Base-by-base conservation (phyloP, 2,329 filamentous ascomycete species). In the Fusarium anguioides region DNA sequence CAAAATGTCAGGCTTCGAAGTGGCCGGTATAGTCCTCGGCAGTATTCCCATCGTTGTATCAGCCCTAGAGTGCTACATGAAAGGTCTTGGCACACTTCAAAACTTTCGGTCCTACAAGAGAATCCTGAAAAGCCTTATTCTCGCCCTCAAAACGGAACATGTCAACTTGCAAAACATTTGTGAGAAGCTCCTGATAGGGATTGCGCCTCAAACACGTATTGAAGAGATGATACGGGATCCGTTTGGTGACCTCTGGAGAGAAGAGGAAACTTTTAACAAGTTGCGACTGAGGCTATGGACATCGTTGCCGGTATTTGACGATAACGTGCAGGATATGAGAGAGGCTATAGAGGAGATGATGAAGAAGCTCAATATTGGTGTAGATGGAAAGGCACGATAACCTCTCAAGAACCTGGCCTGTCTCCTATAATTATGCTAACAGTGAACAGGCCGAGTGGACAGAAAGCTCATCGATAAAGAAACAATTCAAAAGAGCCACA, bases 141-240 rank as follows among this genome's bases (percentile, higher is more conserved):
- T 42, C 0, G 33, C 3, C 6, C 59, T 66, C 3, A 31, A 66
- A 1, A 66, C 44, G 0, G 54, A 66, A 4, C 27, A 41, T 4
- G 3, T 51, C 7, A 51, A 18, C 5, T 10, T 67, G 0, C 44
- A 46, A 1, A 55, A 64, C 0, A 40, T 55, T 1, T 68, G 51
- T 4, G 63, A 67, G 14, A 67, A 42, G 4, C 18, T 67, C 0
- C 33, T 64, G 0, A 26, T 20, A 0, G 48, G 51, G 1, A 35
- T 68, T 2, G 54, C 42, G 0, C 48, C 40, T 0, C 35, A 35
- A 5, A 47, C 40, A 0, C 23, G 21, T 0, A 57, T 68, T 8
- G 51, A 67, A 0, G 36, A 24, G 5, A 35, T 68, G 48, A 54
- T 55, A 0, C 33, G 24, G 2, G 37, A 67, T 2, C 50, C 59